phyloP scores from a whole-genome alignment of 2,329 filamentous ascomycete genomes.

The Aspergillus melleus region DNA sequence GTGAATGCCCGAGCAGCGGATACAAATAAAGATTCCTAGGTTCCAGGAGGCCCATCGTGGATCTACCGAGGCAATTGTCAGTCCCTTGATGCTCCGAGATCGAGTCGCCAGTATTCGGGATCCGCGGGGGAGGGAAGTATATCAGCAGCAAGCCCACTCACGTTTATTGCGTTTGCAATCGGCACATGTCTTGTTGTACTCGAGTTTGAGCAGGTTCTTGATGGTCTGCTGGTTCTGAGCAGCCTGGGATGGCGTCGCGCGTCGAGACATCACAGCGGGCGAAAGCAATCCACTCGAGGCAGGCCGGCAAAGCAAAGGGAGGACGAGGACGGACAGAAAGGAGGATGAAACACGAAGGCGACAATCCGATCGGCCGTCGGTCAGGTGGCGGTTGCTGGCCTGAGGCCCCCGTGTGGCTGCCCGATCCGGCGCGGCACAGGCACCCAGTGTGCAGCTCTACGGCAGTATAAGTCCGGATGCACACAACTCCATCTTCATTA shows the following conservation, averaged over 20 bases:
- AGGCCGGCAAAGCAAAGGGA: slow-evolving; percentile 12
- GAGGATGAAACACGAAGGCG: slow-evolving; percentile 10
- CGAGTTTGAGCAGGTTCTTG: slow-evolving; percentile 91
- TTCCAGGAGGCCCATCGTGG: slow-evolving; percentile 99
- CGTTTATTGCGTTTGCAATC: slow-evolving; percentile 99
- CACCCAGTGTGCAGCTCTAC: slow-evolving; percentile 24
- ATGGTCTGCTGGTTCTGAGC: slow-evolving; percentile 92
- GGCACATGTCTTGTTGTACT: slow-evolving; percentile 93
- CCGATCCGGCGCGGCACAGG: slow-evolving; percentile 22
- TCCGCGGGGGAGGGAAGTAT: neutral
- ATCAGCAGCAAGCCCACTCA: slow-evolving; percentile 47
- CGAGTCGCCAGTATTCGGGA: neutral
- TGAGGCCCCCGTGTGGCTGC: slow-evolving; percentile 8
- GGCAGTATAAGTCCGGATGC: neutral
- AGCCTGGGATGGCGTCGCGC: slow-evolving; percentile 76
- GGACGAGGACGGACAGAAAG: slow-evolving; percentile 4
- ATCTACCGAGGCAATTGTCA: slow-evolving; percentile 55
- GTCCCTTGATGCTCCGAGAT: neutral
- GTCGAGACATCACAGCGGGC: slow-evolving; percentile 38
- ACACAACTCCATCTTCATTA: neutral
- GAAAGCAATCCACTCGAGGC: slow-evolving; percentile 7
- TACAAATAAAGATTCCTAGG: slow-evolving; percentile 94
- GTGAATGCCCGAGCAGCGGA: slow-evolving; percentile 97
- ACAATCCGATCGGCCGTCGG: neutral
- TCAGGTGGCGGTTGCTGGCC: slow-evolving; percentile 13